phyloP scores from a whole-genome alignment of 305 asterid species.

The Withania somnifera region DNA sequence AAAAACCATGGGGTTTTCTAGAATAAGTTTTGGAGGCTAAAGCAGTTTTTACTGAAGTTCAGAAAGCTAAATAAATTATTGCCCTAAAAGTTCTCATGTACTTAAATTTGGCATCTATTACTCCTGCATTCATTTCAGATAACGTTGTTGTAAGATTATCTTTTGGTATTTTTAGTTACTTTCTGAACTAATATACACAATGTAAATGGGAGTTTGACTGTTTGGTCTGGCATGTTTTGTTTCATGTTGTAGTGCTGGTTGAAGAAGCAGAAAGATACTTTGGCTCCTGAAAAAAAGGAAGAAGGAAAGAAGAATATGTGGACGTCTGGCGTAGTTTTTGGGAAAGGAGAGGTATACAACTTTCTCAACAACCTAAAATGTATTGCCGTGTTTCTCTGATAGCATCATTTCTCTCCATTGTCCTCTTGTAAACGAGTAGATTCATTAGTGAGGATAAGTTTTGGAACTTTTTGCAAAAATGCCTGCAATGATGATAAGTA shows the following conservation, averaged over 20 bases:
- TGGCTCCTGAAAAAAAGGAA: constrained; percentile 51
- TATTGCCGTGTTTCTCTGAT: not conserved
- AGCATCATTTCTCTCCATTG: not conserved
- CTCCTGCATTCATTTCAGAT: not conserved
- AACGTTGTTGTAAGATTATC: not conserved
- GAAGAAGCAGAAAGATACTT: constrained; percentile 79
- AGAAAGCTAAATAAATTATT: not conserved
- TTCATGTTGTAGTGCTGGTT: constrained; percentile 61
- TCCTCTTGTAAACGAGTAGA: not conserved
- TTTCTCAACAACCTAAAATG: not conserved
- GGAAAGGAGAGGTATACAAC: constrained; percentile 71
- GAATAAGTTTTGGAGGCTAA: not conserved
- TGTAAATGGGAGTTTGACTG: not conserved
- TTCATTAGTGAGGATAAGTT: not conserved
- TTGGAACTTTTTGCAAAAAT: not conserved
- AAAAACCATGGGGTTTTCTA: not conserved
- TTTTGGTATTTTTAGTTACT: not conserved
- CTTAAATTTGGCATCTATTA: not conserved
- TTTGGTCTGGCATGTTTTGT: not conserved
- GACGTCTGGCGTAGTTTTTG: constrained; percentile 80
- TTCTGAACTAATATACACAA: not conserved
- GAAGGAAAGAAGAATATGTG: constrained; percentile 48
- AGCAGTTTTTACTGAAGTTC: not conserved
- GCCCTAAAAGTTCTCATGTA: not conserved
- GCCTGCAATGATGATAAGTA: not conserved